Evolutionary conservation across 164 flowering plant genomes (phyloP).

Genomic region (Vitis rotundifolia): DNA sequence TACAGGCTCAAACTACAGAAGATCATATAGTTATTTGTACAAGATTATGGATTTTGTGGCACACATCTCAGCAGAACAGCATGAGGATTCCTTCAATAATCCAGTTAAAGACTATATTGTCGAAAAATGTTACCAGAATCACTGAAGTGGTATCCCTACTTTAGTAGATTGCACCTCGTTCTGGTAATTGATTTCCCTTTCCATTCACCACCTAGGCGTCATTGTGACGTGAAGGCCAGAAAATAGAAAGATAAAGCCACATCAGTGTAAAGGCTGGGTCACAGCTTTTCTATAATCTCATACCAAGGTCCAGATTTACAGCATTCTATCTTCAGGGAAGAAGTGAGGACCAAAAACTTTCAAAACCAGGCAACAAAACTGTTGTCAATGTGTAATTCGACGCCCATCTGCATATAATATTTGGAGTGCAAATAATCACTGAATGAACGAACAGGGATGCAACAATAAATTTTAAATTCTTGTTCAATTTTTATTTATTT

Average conservation of each 20-base stretch:
- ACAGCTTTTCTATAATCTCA: not conserved
- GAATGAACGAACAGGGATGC: not conserved
- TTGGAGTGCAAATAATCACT: not conserved
- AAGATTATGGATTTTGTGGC: not conserved
- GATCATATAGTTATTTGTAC: conserved; percentile 7
- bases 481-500: too few species aligned
- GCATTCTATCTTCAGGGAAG: not conserved
- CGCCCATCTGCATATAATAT: conserved; percentile 3
- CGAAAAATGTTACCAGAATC: not conserved
- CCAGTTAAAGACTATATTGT: not conserved
- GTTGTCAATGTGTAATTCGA: not conserved
- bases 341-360: not conserved
- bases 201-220: conserved; percentile 1
- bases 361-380: not conserved
- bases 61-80: not conserved
- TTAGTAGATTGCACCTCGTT: not conserved
- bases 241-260: conserved; percentile 4
- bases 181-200: conserved; percentile 4
- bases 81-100: not conserved
- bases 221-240: conserved; percentile 8
- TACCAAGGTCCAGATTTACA: conserved; percentile 1
- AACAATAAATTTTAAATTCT: not conserved
- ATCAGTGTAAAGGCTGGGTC: not conserved
- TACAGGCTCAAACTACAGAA: conserved; percentile 11
- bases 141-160: not conserved